These are phyloP conservation scores for Nasturtium officinale DNA, from an alignment of 345 rosid genomes.

Conservation along the genomic window DNA sequence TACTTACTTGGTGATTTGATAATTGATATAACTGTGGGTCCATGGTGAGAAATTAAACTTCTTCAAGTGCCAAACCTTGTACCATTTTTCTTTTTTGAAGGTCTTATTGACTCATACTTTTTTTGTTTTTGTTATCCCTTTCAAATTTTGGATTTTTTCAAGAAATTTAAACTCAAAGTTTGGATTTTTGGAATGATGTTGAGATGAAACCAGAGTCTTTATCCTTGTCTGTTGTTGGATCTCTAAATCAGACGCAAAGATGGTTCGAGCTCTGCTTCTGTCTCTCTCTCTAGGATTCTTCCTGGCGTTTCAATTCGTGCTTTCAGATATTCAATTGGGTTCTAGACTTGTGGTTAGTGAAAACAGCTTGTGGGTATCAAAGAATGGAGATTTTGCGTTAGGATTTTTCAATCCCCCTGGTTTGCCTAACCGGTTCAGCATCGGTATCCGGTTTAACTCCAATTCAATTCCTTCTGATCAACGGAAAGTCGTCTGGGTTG, in stretches of 20 bases:
- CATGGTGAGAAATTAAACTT: slow-evolving; percentile 32
- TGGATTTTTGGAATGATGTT: slow-evolving; percentile 24
- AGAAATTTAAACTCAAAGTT: slow-evolving; percentile 14
- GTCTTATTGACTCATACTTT: background rate
- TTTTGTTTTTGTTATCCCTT: background rate
- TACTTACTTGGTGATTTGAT: slow-evolving; percentile 41
- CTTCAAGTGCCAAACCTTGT: slow-evolving; percentile 51
- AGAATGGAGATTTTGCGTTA: slow-evolving; percentile 66
- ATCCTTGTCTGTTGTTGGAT: slow-evolving; percentile 23
- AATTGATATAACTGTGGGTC: slow-evolving; percentile 40
- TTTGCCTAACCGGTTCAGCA: slow-evolving; percentile 61
- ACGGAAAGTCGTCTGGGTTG: slow-evolving; percentile 70
- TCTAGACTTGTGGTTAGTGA: slow-evolving; percentile 60
- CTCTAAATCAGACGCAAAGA: slow-evolving; percentile 40
- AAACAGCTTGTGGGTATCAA: slow-evolving; percentile 63
- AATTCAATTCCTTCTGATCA: slow-evolving; percentile 54
- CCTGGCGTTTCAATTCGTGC: slow-evolving; percentile 42
- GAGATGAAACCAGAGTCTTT: slow-evolving; percentile 35
- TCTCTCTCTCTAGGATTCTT: slow-evolving; percentile 47
- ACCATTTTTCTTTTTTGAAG: slow-evolving; percentile 3
- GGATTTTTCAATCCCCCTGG: slow-evolving; percentile 61
- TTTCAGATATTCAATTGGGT: slow-evolving; percentile 64
- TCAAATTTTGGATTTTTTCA: slow-evolving; percentile 7
- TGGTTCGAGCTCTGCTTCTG: slow-evolving; percentile 51
- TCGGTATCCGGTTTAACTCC: slow-evolving; percentile 75